These are phyloP conservation scores for Pseudoturritis turrita DNA, from an alignment of 345 rosid species.

Conservation along the genomic window DNA sequence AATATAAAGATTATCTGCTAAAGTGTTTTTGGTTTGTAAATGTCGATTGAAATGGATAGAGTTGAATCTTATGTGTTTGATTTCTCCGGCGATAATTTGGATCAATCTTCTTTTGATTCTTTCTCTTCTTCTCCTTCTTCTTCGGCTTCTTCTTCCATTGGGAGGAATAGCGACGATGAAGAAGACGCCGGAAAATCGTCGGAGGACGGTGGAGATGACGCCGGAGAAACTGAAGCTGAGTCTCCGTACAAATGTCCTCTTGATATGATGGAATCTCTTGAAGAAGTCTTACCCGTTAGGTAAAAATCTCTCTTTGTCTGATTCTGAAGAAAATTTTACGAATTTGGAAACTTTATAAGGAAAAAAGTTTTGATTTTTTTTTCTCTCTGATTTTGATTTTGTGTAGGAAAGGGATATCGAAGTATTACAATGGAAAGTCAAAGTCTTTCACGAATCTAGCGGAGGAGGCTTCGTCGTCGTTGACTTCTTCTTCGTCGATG, in stretches of 20 bases:
- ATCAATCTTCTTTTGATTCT: constrained; percentile 27
- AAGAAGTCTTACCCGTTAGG: constrained; percentile 66
- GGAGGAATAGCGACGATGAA: constrained; percentile 50
- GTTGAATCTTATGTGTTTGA: constrained; percentile 27
- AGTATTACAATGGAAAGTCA: constrained; percentile 75
- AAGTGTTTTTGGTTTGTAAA: not conserved
- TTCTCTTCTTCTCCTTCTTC: constrained; percentile 24
- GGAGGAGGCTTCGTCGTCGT: constrained; percentile 42
- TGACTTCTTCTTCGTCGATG: constrained; percentile 38
- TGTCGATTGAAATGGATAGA: constrained; percentile 36
- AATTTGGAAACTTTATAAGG: not conserved
- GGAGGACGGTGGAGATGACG: constrained; percentile 35
- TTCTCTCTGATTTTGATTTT: not conserved
- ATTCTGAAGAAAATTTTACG: not conserved
- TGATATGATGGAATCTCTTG: constrained; percentile 54
- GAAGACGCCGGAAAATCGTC: constrained; percentile 19
- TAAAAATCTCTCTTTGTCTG: constrained; percentile 5
- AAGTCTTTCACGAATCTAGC: constrained; percentile 67
- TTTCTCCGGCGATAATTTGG: constrained; percentile 9
- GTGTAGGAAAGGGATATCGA: constrained; percentile 80
- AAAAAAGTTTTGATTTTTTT: not conserved
- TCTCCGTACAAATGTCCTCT: constrained; percentile 50
- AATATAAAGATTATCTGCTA: not conserved
- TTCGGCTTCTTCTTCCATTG: constrained; percentile 54
- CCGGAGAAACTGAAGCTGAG: constrained; percentile 52